Percentiles rank a stretch among this genome's conserved stretches.
Evolutionary conservation across 768 basidiomycete genomes (phyloP).

Genomic region (Tulasnella sp.): DNA sequence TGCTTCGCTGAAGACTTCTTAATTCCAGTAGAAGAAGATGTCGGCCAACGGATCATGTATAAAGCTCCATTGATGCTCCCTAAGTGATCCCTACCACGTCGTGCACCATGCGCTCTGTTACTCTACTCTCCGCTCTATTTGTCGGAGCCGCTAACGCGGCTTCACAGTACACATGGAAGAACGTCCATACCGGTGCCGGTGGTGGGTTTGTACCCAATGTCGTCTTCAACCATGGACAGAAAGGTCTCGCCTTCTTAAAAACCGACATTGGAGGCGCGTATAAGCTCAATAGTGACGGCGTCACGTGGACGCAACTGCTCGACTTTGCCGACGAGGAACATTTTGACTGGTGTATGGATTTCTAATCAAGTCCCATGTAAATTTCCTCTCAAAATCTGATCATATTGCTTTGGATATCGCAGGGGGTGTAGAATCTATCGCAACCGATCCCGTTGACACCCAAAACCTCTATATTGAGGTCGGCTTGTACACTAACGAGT

Average conservation of each 20-base stretch:
- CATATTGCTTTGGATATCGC: too few species aligned
- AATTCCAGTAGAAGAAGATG: too few species aligned
- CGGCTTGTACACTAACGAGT: conserved; percentile 29
- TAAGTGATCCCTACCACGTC: too few species aligned
- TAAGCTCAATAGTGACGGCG: neutral
- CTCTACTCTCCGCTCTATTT: too few species aligned
- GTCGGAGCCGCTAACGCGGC: neutral
- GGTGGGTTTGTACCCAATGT: neutral
- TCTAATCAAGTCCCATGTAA: too few species aligned
- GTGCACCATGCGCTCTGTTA: too few species aligned
- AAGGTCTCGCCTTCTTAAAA: neutral
- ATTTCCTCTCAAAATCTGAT: too few species aligned
- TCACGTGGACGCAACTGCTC: conserved; percentile 10
- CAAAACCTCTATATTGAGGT: conserved; percentile 28
- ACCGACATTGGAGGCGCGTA: conserved; percentile 4
- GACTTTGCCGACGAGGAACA: neutral
- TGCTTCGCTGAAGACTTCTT: too few species aligned
- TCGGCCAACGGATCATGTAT: too few species aligned
- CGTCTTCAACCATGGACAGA: neutral
- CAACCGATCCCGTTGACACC: conserved; percentile 48
- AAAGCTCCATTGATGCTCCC: too few species aligned
- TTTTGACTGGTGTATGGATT: conserved; percentile 27
- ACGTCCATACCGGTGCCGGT: neutral
- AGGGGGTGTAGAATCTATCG: conserved; percentile 49
- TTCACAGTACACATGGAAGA: neutral